Evolutionary conservation across 2,329 filamentous ascomycete species (phyloP).

Genomic region (Apiospora saccharicola): DNA sequence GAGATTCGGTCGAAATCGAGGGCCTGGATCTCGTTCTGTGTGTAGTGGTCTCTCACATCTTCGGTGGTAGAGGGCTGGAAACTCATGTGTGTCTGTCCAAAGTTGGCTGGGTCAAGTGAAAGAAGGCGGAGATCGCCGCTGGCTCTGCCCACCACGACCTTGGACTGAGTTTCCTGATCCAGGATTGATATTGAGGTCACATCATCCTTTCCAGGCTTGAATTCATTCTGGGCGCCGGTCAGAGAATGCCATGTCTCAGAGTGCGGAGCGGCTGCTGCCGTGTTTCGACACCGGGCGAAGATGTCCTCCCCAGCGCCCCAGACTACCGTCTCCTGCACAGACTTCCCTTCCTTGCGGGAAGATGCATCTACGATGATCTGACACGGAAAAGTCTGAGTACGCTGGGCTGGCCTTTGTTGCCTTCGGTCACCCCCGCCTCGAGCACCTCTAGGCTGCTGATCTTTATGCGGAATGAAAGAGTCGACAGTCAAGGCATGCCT

Average conservation of each 20-base stretch:
- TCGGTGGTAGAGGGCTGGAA: constrained; percentile 30
- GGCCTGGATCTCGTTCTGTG: constrained; percentile 44
- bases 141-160: constrained; percentile 56
- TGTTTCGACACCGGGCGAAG: constrained; percentile 49
- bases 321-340: constrained; percentile 53
- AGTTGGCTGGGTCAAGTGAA: constrained; percentile 45
- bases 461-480: constrained; percentile 33
- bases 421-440: constrained; percentile 29
- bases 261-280: constrained; percentile 29
- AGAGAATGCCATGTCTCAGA: constrained; percentile 47
- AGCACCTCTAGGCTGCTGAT: constrained; percentile 30
- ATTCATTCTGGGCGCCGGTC: constrained; percentile 49
- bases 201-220: constrained; percentile 55
- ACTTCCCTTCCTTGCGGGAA: constrained; percentile 42
- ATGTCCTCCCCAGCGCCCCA: constrained; percentile 62
- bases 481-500: constrained; percentile 47
- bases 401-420: constrained; percentile 27
- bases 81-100: constrained; percentile 39
- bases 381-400: constrained; percentile 48
- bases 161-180: constrained; percentile 39
- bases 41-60: constrained; percentile 16
- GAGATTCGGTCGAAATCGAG: constrained; percentile 42
- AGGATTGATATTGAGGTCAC: constrained; percentile 56
- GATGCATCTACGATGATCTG: constrained; percentile 57
- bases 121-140: constrained; percentile 57